Base-by-base conservation (phyloP, 805 yeast species). In the Metschnikowia picachoensis region DNA sequence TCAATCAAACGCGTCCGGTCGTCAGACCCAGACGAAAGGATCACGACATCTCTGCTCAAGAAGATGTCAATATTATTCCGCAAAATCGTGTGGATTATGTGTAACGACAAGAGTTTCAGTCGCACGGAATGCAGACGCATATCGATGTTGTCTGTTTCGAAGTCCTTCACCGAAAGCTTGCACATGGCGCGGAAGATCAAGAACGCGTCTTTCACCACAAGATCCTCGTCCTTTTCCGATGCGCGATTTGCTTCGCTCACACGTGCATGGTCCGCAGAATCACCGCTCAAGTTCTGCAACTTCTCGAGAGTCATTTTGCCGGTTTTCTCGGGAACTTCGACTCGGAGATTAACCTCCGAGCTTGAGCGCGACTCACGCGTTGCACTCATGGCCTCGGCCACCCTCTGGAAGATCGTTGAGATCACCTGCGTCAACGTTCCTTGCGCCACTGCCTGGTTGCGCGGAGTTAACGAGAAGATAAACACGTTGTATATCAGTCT, bases 131-230 rank as follows among this genome's bases (percentile, higher is more conserved):
- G 97, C 2, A 96, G 85, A 64, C 92, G 79, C 89, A 85, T 83
- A 64, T 87, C 95, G 50, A 89, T 67, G 30, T 82, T 78, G 32
- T 83, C 86, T 35, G 82, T 76, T 49, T 91, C 97, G 48, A 92
- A 69, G 27, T 83, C 77, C 65, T 94, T 94, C 39, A 87, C 86
- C 3, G 97, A 87, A 14, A 94, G 77, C 60, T 89, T 90, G 64
- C 97, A 87, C 94, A 94, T 86, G 1, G 97, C 92, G 61, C 99
- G 79, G 66, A 94, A 90, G 3, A 94, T 79, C 48, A 94, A 73
- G 60, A 91, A 92, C 0, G 98, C 97, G 64, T 94, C 99, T 58
- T 89, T 91, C 15, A 88, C 82, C 1, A 76, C 79, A 30, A 83
- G 64, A 48, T 87, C 95, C 52, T 79, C 81, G 48, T 82, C 88